Base-by-base conservation (phyloP, 768 basidiomycete species). In the Leccinum imitatum region DNA sequence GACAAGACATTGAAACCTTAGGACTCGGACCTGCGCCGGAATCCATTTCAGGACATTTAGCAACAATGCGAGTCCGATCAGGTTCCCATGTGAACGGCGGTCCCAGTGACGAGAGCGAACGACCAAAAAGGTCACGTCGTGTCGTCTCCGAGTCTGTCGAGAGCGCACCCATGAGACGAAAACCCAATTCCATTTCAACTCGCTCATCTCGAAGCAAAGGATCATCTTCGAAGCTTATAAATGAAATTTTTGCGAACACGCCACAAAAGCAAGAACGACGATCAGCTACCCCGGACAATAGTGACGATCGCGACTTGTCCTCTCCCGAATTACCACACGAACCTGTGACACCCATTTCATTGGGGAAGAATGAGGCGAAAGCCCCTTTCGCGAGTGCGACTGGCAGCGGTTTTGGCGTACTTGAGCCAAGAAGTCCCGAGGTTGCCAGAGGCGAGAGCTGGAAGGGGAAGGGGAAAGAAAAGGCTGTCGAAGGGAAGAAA, bases 341-440 rank as follows among this genome's bases (percentile, higher is more conserved):
- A 21, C 72, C 73, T 0, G 65, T 72, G 33, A 75, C 77, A 4
- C 76, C 75, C 2, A 65, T 74, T 27, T 67, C 72, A 13, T 39
- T 59, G 51, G 65, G 58, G 58, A 72, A 67, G 66, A 65, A 58
- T 63, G 67, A 51, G 54, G 56, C 21, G 57, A 69, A 57, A 44
- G 25, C 57, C 41, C 62, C 61, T 5, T 21, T 47, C 5, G 54
- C 48, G 13, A 65, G 56, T 27, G 48, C 48, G 21, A 50, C 47
- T 11, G 44, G 57, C 31, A 58, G 53, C 15, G 59, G 60, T 25
- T 61, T 75, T 62, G 73, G 65, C 6, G 71, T 80, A 15, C 68
- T 82, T 17, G 80, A 80, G 15, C 71, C 83, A n/a, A 80, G 77
- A 4, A 81, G 81, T 21, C 85, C 84, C 4, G 84, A 86, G 57